Conservation (phyloP, 139 green algal species). For the Tetraselmis striata region DNA sequence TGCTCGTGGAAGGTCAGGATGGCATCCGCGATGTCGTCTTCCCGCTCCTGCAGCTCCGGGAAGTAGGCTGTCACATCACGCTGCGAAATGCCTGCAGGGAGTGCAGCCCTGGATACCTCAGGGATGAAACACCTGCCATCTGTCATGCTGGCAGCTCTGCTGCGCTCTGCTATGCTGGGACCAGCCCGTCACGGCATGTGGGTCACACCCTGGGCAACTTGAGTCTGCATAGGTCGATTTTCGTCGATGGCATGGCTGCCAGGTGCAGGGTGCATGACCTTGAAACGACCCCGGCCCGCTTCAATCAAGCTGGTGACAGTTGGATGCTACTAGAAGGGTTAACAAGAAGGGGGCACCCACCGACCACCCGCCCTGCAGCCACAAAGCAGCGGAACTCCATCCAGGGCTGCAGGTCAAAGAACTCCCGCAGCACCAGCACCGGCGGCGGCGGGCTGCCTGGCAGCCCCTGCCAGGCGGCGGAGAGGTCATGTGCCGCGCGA, state of each 20-base stretch:
- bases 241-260: no score
- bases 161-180: no score
- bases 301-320: no score
- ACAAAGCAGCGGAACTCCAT: slow-evolving; percentile 94
- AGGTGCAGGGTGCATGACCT: no score
- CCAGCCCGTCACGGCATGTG: no score
- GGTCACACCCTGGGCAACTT: no score
- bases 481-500: slow-evolving; percentile 75
- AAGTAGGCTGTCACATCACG: slow-evolving; percentile 68
- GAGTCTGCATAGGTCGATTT: no score
- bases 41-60: slow-evolving; percentile 29
- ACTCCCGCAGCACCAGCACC: slow-evolving; percentile 69
- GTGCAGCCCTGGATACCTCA: no score
- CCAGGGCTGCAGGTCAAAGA: slow-evolving; percentile 64
- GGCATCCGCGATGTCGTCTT: slow-evolving; percentile 17
- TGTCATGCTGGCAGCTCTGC: neutral
- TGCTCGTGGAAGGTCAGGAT: slow-evolving; percentile 40
- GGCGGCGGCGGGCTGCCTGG: slow-evolving; percentile 7
- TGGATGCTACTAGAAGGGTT: no score
- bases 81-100: slow-evolving; percentile 65
- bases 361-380: slow-evolving; percentile 23
- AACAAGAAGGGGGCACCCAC: neutral
- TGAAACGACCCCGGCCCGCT: no score
- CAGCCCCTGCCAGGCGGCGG: slow-evolving; percentile 20
- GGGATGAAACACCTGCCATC: neutral